phyloP scores from a whole-genome alignment of 2,329 filamentous ascomycete genomes.

The Emmonsiellopsis sp. region DNA sequence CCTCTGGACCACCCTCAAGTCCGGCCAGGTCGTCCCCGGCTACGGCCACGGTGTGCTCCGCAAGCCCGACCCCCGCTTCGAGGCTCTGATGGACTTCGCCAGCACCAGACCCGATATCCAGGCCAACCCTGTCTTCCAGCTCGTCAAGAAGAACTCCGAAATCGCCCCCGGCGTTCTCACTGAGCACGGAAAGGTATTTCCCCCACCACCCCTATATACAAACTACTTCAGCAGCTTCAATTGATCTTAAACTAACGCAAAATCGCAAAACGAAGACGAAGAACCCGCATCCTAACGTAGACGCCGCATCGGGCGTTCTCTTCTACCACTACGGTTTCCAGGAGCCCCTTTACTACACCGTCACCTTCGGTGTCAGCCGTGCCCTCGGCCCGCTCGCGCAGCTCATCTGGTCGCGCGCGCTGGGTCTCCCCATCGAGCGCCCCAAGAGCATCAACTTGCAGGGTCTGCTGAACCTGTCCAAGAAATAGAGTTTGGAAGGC shows the following conservation, averaged over 20 bases:
- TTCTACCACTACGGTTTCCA: constrained; percentile 98
- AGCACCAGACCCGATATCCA: constrained; percentile 75
- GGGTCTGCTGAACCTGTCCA: constrained; percentile 83
- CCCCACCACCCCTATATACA: constrained; percentile 1
- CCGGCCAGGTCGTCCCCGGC: constrained; percentile 84
- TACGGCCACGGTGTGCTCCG: constrained; percentile 94
- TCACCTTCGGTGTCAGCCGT: constrained; percentile 57
- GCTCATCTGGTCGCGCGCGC: constrained; percentile 87
- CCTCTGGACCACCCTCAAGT: constrained; percentile 87
- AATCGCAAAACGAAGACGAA: constrained; percentile 53
- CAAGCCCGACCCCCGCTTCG: constrained; percentile 93
- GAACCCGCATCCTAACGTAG: constrained; percentile 96
- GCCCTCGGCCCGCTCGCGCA: constrained; percentile 82
- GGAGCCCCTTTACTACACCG: constrained; percentile 89
- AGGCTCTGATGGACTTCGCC: constrained; percentile 94
- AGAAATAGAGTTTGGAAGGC: constrained; percentile 59
- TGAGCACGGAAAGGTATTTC: constrained; percentile 74
- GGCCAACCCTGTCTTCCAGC: constrained; percentile 78
- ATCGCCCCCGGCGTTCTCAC: constrained; percentile 84
- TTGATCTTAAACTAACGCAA: constrained; percentile 1
- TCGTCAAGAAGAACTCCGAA: constrained; percentile 87
- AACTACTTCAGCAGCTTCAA: background rate
- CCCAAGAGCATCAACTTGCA: constrained; percentile 95
- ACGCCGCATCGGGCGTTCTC: constrained; percentile 82
- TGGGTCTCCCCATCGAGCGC: constrained; percentile 91